A percentile compares a stretch with the other conserved stretches of the same genome.
Evolutionary conservation across 1,284 basidiomycete genomes (phyloP).

Genomic region (Schizopora paradoxa): DNA sequence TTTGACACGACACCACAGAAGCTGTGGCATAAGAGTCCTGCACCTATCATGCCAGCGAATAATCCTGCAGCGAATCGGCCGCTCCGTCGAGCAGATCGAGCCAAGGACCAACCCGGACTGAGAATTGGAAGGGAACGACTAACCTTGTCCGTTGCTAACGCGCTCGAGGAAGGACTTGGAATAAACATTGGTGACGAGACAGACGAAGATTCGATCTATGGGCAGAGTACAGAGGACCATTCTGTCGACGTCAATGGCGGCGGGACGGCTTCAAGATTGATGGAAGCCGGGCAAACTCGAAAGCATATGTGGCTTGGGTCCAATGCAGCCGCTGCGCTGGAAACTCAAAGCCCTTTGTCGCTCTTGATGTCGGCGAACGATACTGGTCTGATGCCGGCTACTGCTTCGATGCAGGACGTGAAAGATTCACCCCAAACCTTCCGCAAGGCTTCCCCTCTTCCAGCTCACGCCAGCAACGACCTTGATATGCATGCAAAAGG

Average conservation of each 20-base stretch:
- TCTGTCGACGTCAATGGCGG: not conserved
- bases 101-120: constrained; percentile 9
- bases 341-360: constrained; percentile 12
- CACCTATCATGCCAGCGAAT: not conserved
- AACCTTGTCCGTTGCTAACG: constrained; percentile 17
- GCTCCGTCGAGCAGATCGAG: constrained; percentile 1
- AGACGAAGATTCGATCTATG: constrained; percentile 7
- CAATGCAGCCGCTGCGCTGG: constrained; percentile 2
- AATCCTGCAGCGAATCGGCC: not conserved
- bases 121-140: constrained; percentile 16
- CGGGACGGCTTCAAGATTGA: not conserved
- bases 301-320: not conserved
- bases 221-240: not conserved
- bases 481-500: no score
- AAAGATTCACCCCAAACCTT: no score
- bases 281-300: not conserved
- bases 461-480: no score
- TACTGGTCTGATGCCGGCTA: not conserved
- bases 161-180: constrained; percentile 14
- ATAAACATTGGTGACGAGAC: constrained; percentile 15
- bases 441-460: not conserved
- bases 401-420: not conserved
- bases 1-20: not conserved
- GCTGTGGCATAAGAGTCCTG: not conserved
- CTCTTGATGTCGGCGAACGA: constrained; percentile 1